phyloP scores from a whole-genome alignment of 2,329 filamentous ascomycete genomes.

The Elsinoe batatas region DNA sequence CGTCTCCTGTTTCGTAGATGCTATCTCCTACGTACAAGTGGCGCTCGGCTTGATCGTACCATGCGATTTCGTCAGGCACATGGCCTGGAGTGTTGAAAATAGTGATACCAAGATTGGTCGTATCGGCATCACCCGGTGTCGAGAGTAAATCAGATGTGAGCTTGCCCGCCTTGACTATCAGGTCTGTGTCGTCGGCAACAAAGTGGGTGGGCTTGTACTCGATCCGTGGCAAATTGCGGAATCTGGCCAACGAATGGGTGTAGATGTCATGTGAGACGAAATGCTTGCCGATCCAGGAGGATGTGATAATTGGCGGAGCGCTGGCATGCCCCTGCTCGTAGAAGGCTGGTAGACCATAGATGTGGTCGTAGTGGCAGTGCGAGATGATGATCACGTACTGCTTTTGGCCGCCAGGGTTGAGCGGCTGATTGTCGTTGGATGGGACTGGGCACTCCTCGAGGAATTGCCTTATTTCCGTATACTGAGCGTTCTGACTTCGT shows the following conservation, averaged over 20 bases:
- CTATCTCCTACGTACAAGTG: constrained; percentile 39
- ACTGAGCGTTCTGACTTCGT: constrained; percentile 19
- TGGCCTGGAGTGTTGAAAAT: constrained; percentile 40
- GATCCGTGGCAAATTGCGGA: constrained; percentile 29
- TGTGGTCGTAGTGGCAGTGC: constrained; percentile 40
- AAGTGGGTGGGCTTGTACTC: constrained; percentile 34
- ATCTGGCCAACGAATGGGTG: constrained; percentile 33
- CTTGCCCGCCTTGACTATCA: constrained; percentile 19
- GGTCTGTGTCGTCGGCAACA: constrained; percentile 30
- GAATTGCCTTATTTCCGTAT: constrained; percentile 30
- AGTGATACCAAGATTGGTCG: constrained; percentile 28
- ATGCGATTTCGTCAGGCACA: constrained; percentile 37
- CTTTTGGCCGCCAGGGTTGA: constrained; percentile 29
- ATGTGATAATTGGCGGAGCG: constrained; percentile 25
- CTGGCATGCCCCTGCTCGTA: constrained; percentile 25
- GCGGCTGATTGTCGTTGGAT: constrained; percentile 26
- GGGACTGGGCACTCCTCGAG: constrained; percentile 33
- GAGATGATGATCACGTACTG: constrained; percentile 36
- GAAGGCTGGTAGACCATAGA: constrained; percentile 25
- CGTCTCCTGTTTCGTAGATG: constrained; percentile 32
- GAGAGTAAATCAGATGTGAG: background rate
- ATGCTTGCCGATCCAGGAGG: constrained; percentile 27
- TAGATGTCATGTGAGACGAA: constrained; percentile 34
- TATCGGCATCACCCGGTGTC: background rate
- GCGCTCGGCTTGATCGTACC: constrained; percentile 36